Conservation (phyloP, 2,329 filamentous ascomycete species). For the Talaromyces piceae region DNA sequence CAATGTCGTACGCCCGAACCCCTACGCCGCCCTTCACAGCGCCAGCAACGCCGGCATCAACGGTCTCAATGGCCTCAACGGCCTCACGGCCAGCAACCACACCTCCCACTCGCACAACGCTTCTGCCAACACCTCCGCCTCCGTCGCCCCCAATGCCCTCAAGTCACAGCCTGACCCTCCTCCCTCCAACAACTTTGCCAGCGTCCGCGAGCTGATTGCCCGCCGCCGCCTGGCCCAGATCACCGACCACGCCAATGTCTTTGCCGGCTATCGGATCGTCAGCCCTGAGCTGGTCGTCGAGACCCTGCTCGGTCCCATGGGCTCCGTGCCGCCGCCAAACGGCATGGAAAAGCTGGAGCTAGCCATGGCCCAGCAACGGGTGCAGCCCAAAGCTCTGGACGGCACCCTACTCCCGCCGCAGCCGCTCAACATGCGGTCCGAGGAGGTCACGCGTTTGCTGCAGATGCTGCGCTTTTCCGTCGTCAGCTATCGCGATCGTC, state of each 20-base stretch:
- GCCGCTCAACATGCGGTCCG: conserved; percentile 37
- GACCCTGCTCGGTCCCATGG: conserved; percentile 35
- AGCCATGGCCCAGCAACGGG: conserved; percentile 38
- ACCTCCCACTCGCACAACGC: not conserved
- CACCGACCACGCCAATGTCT: conserved; percentile 39
- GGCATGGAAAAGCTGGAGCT: conserved; percentile 37
- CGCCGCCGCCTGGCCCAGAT: conserved; percentile 37
- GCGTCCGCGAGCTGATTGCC: conserved; percentile 34
- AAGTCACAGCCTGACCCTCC: conserved; percentile 16
- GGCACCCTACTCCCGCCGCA: conserved; percentile 31
- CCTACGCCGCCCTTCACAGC: conserved; percentile 13
- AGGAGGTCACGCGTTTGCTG: conserved; percentile 36
- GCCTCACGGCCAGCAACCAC: conserved; percentile 6
- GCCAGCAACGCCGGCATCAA: not conserved
- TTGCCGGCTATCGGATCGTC: conserved; percentile 38
- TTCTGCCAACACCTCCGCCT: not conserved
- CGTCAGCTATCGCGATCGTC: conserved; percentile 31
- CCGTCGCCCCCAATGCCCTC: conserved; percentile 2
- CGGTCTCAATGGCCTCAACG: conserved; percentile 10
- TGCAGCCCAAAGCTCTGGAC: conserved; percentile 31
- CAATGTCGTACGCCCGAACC: conserved; percentile 11
- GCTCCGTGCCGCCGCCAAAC: conserved; percentile 32
- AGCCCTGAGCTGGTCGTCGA: conserved; percentile 38
- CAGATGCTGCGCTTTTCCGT: conserved; percentile 39
- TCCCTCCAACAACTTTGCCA: conserved; percentile 30